Conservation (phyloP, 2,329 filamentous ascomycete genomes). For the Lachnum nothofagi region DNA sequence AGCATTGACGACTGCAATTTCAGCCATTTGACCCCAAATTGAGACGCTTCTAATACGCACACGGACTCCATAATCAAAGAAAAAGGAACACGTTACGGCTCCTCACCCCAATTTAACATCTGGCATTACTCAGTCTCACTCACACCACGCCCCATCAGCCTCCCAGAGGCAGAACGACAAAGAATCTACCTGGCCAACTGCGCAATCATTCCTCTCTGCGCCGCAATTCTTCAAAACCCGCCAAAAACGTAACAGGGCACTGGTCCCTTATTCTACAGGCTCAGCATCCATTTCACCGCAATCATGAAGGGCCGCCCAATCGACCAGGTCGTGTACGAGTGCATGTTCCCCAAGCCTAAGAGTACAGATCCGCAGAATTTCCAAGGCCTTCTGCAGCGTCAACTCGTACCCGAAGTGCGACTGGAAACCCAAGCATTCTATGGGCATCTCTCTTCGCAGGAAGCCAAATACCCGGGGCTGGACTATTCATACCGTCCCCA, state of each 20-base stretch:
- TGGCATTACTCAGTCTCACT: no score
- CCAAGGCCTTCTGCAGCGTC: slow-evolving; percentile 61
- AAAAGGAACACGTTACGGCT: neutral
- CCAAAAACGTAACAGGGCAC: neutral
- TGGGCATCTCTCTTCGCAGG: slow-evolving; percentile 70
- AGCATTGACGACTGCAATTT: no score
- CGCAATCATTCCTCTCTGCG: no score
- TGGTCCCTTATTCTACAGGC: slow-evolving; percentile 10
- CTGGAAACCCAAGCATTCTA: slow-evolving; percentile 70
- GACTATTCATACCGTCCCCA: slow-evolving; percentile 72
- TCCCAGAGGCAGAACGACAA: neutral
- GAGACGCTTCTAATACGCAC: no score
- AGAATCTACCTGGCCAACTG: neutral
- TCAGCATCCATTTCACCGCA: neutral
- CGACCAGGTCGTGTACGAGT: slow-evolving; percentile 68
- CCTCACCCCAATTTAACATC: no score
- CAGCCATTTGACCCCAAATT: no score
- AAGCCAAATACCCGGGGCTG: slow-evolving; percentile 76
- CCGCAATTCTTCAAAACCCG: neutral
- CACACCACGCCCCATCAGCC: neutral
- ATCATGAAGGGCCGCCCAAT: slow-evolving; percentile 67
- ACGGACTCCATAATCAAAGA: neutral
- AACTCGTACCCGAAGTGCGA: slow-evolving; percentile 68
- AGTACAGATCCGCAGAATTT: slow-evolving; percentile 67
- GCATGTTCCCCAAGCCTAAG: slow-evolving; percentile 65